A percentile compares a stretch with the other conserved stretches of the same genome.
Evolutionary conservation across 2,329 filamentous ascomycete genomes (phyloP).

Genomic region (Colletotrichum phormii): DNA sequence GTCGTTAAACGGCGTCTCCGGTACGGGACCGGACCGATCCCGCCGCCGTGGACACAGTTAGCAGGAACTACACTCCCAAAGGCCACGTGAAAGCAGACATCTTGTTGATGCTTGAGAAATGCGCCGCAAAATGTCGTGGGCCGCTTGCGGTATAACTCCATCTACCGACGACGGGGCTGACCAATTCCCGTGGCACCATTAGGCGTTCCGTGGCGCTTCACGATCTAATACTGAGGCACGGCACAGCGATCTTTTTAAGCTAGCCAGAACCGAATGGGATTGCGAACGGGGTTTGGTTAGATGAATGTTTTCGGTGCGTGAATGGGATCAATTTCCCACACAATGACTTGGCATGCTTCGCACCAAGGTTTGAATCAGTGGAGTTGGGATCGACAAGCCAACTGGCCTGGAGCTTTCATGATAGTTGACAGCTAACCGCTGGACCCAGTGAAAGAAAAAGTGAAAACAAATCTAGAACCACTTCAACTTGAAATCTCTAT

Average conservation of each 20-base stretch:
- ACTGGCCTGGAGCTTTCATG: not conserved
- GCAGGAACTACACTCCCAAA: not conserved
- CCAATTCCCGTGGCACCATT: not conserved
- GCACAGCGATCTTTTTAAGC: no score
- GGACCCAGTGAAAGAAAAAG: not conserved
- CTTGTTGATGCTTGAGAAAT: not conserved
- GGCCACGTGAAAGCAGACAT: not conserved
- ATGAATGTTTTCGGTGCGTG: no score
- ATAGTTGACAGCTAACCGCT: not conserved
- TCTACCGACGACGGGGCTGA: not conserved
- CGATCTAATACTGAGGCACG: not conserved
- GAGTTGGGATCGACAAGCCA: no score
- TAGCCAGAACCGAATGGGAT: not conserved
- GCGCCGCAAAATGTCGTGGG: not conserved
- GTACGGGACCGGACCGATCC: not conserved
- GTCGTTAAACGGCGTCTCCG: not conserved
- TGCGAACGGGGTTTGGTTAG: no score
- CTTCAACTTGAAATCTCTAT: not conserved
- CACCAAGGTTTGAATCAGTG: not conserved
- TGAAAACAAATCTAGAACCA: not conserved
- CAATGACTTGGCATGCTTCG: not conserved
- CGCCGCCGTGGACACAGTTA: not conserved
- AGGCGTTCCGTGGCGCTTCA: not conserved
- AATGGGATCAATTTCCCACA: not conserved
- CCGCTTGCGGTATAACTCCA: not conserved